A percentile compares a stretch with the other conserved stretches of the same genome.
Conservation (phyloP, 225 moss, liverwort and hornwort species). For the Polytrichum commune region DNA sequence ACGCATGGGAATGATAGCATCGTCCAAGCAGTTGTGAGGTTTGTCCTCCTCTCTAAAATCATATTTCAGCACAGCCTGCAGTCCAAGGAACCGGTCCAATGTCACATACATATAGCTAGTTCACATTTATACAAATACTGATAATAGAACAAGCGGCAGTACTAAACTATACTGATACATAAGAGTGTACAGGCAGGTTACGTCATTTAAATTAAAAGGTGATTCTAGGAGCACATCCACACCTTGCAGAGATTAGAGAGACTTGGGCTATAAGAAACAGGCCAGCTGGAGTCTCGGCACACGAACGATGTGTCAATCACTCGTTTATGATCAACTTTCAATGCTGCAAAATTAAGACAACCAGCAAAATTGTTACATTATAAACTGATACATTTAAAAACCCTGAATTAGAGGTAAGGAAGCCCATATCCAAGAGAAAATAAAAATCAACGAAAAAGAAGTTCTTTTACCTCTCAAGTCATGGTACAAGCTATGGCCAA, state of each 20-base stretch:
- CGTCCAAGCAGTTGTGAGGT: conserved; percentile 61
- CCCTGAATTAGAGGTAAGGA: conserved; percentile 4
- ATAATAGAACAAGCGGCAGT: no score
- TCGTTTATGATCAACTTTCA: conserved; percentile 58
- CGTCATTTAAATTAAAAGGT: no score
- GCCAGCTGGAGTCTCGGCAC: conserved; percentile 49
- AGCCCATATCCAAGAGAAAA: conserved; percentile 8
- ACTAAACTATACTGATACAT: no score
- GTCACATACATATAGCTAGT: neutral
- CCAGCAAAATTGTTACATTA: neutral
- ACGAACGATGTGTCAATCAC: conserved; percentile 56
- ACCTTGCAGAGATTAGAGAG: conserved; percentile 61
- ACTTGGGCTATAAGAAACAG: conserved; percentile 21
- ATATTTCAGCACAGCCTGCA: conserved; percentile 54
- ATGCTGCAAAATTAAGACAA: conserved; percentile 30
- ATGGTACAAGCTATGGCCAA: conserved; percentile 60
- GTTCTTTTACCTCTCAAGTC: conserved; percentile 51
- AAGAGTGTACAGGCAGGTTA: no score
- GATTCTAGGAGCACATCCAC: neutral
- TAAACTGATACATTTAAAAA: neutral
- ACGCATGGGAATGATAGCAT: conserved; percentile 57
- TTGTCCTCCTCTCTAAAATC: conserved; percentile 59
- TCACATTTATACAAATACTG: no score
- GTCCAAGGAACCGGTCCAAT: neutral
- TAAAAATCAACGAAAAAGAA: neutral